Evolutionary conservation across 1,139 yeast genomes (phyloP).

Genomic region (Suhomyces yuchorum): DNA sequence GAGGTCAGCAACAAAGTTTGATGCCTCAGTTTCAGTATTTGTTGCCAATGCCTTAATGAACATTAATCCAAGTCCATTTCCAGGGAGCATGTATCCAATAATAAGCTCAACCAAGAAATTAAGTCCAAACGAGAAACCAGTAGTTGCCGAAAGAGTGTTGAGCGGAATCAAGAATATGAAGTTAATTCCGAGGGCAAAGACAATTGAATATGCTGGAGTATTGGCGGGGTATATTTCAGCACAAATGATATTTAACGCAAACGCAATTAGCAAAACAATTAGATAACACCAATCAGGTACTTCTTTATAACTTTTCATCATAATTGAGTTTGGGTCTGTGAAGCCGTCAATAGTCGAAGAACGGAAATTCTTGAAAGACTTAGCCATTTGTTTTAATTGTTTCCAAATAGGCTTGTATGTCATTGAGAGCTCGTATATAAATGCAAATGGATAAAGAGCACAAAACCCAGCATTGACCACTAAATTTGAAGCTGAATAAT

Average conservation of each 20-base stretch:
- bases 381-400: constrained; percentile 8
- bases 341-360: constrained; percentile 19
- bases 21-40: constrained; percentile 37
- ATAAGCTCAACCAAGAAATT: constrained; percentile 27
- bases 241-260: constrained; percentile 21
- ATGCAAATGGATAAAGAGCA: constrained; percentile 21
- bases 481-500: constrained; percentile 35
- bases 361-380: constrained; percentile 10
- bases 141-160: constrained; percentile 20
- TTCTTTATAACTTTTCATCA: constrained; percentile 22
- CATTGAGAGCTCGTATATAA: constrained; percentile 15
- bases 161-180: constrained; percentile 26
- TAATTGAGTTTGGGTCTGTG: constrained; percentile 20
- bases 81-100: constrained; percentile 26
- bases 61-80: constrained; percentile 26
- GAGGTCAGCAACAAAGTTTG: constrained; percentile 39
- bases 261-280: constrained; percentile 17
- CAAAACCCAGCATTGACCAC: constrained; percentile 21
- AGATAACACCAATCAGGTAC: constrained; percentile 24
- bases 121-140: constrained; percentile 23
- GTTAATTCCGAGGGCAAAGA: constrained; percentile 26
- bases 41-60: constrained; percentile 25
- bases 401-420: constrained; percentile 13
- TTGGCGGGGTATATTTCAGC: constrained; percentile 23
- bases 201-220: constrained; percentile 28